These are phyloP conservation scores for Wickerhamia fluorescens DNA, from an alignment of 805 yeast species.

Conservation along the genomic window DNA sequence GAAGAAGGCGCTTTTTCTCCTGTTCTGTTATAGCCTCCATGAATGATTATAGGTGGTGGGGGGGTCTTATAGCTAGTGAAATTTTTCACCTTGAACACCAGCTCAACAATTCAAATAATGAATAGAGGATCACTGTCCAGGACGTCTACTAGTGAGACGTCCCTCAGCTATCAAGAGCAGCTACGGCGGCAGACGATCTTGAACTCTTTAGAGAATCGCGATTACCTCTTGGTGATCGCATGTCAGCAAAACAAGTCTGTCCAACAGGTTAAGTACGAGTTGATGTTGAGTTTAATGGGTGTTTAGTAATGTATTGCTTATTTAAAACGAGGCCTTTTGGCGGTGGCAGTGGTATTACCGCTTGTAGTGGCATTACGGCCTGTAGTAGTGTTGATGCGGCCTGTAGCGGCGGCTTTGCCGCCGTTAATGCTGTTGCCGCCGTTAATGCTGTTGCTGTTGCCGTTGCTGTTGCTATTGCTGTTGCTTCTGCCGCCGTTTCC, in stretches of 20 bases:
- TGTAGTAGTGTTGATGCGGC: constrained; percentile 1
- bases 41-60: too few species aligned
- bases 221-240: constrained; percentile 31
- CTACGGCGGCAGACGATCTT: constrained; percentile 32
- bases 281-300: constrained; percentile 20
- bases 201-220: constrained; percentile 34
- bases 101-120: too few species aligned
- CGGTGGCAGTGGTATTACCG: too few species aligned
- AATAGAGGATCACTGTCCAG: too few species aligned
- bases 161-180: too few species aligned
- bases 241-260: constrained; percentile 36
- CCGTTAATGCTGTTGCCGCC: constrained; percentile 2
- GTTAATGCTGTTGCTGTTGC: constrained; percentile 1
- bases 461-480: constrained; percentile 3
- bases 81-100: too few species aligned
- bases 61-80: too few species aligned
- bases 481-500: constrained; percentile 20
- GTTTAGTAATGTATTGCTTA: constrained; percentile 5
- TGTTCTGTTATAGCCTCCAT: constrained; percentile 46
- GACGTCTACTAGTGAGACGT: too few species aligned
- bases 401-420: constrained; percentile 1
- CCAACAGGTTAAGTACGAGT: constrained; percentile 35
- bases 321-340: constrained; percentile 7
- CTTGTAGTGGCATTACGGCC: too few species aligned
- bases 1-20: constrained; percentile 49